Evolutionary conservation across 805 yeast genomes (phyloP).

Genomic region (Lipomyces starkeyi): DNA sequence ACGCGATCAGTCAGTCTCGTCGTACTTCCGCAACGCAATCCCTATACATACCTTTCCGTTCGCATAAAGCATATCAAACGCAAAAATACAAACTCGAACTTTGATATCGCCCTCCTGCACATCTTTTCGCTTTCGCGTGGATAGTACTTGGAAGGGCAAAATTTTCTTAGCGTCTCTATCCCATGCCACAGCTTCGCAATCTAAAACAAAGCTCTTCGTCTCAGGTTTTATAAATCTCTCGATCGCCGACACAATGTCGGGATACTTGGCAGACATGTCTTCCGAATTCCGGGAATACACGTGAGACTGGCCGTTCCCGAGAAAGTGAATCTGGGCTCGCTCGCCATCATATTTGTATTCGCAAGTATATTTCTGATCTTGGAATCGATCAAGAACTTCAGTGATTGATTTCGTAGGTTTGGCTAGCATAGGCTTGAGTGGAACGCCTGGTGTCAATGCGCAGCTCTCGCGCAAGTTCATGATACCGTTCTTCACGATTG

Average conservation of each 20-base stretch:
- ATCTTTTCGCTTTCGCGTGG: constrained; percentile 93
- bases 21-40: not conserved
- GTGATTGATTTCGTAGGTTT: constrained; percentile 93
- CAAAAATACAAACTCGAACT: constrained; percentile 90
- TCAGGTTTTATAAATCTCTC: constrained; percentile 58
- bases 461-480: constrained; percentile 68
- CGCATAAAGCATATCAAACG: constrained; percentile 80
- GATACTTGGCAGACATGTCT: constrained; percentile 95
- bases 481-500: constrained; percentile 72
- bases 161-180: constrained; percentile 78
- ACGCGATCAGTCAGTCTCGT: not conserved
- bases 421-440: constrained; percentile 97
- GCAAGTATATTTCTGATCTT: constrained; percentile 76
- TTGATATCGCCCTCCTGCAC: constrained; percentile 86
- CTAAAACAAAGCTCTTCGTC: constrained; percentile 72
- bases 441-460: constrained; percentile 86
- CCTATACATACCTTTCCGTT: constrained; percentile 57
- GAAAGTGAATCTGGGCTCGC: constrained; percentile 89
- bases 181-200: constrained; percentile 99
- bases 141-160: constrained; percentile 88
- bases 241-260: constrained; percentile 78
- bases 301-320: constrained; percentile 63
- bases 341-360: constrained; percentile 98
- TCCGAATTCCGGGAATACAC: constrained; percentile 95
- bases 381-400: constrained; percentile 87